Evolutionary conservation across 2,329 filamentous ascomycete species (phyloP).

Genomic region (Nothopassalora personata): DNA sequence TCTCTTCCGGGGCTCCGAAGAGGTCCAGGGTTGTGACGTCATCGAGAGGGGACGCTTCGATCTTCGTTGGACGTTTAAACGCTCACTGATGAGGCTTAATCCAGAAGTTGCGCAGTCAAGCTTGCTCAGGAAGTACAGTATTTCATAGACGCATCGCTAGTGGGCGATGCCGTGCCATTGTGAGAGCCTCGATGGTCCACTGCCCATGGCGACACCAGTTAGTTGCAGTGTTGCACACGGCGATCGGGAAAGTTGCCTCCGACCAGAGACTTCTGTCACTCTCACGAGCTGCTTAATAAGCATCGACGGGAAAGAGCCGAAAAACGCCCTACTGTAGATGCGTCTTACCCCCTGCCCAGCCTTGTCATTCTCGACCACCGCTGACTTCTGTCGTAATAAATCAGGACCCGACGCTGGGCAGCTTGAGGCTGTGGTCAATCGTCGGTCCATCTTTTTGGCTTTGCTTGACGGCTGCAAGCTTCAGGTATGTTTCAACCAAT

Average conservation of each 20-base stretch:
- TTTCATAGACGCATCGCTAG: conserved; percentile 25
- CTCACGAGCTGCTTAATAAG: no score
- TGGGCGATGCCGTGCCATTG: conserved; percentile 32
- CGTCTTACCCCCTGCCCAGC: no score
- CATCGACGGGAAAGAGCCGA: no score
- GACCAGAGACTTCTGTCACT: conserved; percentile 29
- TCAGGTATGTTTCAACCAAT: conserved; percentile 27
- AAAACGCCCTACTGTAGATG: no score
- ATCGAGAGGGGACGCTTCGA: conserved; percentile 26
- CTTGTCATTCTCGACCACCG: conserved; percentile 20
- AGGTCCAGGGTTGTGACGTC: not conserved
- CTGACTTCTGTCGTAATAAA: no score
- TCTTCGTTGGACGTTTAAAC: conserved; percentile 34
- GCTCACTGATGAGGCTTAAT: conserved; percentile 30
- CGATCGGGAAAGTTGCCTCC: conserved; percentile 33
- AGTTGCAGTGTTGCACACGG: conserved; percentile 27
- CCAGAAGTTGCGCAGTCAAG: conserved; percentile 34
- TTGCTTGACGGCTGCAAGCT: no score
- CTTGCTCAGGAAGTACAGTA: conserved; percentile 25
- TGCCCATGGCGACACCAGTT: conserved; percentile 33
- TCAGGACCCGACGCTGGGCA: not conserved
- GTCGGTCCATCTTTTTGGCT: not conserved
- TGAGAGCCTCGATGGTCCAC: conserved; percentile 24
- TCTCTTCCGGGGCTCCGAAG: not conserved
- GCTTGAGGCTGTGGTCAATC: not conserved